Evolutionary conservation across 257 asterid genomes (phyloP).

Genomic region (Solanum neorickii): DNA sequence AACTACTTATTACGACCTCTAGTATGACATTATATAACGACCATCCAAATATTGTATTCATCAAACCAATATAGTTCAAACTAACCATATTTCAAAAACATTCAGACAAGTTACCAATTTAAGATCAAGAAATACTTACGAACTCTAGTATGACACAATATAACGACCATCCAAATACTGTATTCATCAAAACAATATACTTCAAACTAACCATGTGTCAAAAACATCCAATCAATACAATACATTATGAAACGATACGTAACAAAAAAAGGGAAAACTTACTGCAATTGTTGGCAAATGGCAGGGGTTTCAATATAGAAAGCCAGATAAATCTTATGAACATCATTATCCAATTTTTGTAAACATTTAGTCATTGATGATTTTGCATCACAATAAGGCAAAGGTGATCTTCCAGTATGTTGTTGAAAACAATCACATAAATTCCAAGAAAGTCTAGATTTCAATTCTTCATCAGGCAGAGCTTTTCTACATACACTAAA

Average conservation of each 20-base stretch:
- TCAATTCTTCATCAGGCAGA: slow-evolving; percentile 51
- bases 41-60: background rate
- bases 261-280: background rate
- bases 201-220: background rate
- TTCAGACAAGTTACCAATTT: background rate
- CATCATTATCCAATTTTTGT: slow-evolving; percentile 30
- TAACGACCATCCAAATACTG: background rate
- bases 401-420: slow-evolving; percentile 50
- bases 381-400: slow-evolving; percentile 48
- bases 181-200: background rate
- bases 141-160: background rate
- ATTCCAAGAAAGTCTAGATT: slow-evolving; percentile 79
- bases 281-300: slow-evolving; percentile 87
- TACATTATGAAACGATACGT: background rate
- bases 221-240: background rate
- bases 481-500: slow-evolving; percentile 49
- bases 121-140: too few relatives aligned
- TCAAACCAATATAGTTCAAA: background rate
- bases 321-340: slow-evolving; percentile 37
- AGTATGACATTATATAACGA: background rate
- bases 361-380: slow-evolving; percentile 36
- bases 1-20: background rate
- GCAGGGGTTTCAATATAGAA: slow-evolving; percentile 65
- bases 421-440: slow-evolving; percentile 72
- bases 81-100: background rate